Conservation (phyloP, 192 early-diverging fungal genomes). For the Entomortierella chlamydospora region DNA sequence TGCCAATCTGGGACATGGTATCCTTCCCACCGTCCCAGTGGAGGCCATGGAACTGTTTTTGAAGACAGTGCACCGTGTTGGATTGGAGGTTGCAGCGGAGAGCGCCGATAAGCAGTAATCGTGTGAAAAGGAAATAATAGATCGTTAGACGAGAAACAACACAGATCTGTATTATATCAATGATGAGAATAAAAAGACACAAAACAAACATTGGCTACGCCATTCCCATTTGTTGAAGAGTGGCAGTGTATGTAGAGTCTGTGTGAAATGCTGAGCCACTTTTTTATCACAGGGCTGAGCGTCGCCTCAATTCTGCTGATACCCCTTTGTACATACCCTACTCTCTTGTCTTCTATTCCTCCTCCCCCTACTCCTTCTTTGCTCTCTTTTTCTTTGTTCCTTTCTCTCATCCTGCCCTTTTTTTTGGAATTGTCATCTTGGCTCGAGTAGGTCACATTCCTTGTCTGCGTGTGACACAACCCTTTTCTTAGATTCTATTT, state of each 20-base stretch:
- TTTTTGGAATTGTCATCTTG: too few relatives aligned
- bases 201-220: too few relatives aligned
- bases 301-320: too few relatives aligned
- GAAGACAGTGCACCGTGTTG: slow-evolving; percentile 73
- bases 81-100: slow-evolving; percentile 58
- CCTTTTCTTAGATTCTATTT: too few relatives aligned
- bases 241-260: too few relatives aligned
- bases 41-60: slow-evolving; percentile 77
- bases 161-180: background rate
- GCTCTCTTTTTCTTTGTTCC: too few relatives aligned
- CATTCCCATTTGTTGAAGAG: too few relatives aligned
- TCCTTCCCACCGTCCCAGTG: slow-evolving; percentile 86
- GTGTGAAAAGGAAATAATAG: background rate
- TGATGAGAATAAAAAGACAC: too few relatives aligned
- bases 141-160: background rate
- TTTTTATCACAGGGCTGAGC: background rate
- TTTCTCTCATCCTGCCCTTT: too few relatives aligned
- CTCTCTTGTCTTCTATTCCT: background rate
- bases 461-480: too few relatives aligned
- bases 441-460: too few relatives aligned
- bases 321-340: background rate
- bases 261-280: background rate
- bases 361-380: background rate
- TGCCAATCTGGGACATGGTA: slow-evolving; percentile 97
- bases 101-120: background rate